Conservation (phyloP, 768 basidiomycete species). For the Suillus placidus region DNA sequence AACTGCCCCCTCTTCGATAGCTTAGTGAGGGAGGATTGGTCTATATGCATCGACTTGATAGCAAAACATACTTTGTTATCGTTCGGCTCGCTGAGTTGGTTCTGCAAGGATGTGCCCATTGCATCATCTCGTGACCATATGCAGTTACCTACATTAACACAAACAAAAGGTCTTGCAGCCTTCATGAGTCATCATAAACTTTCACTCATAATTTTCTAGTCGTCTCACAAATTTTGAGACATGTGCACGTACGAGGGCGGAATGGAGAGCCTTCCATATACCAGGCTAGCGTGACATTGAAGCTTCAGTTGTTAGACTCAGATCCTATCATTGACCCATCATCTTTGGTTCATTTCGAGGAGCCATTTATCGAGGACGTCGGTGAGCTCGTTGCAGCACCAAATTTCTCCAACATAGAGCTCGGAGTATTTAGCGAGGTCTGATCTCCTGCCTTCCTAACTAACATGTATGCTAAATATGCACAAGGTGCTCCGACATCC, state of each 20-base stretch:
- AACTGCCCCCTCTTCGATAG: not conserved
- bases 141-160: slow-evolving; percentile 5
- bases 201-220: not conserved
- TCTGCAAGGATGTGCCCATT: slow-evolving; percentile 5
- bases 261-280: not conserved
- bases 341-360: not conserved
- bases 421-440: slow-evolving; percentile 1
- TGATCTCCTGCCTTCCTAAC: not conserved
- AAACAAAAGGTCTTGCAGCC: not conserved
- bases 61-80: not conserved
- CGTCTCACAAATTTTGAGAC: not conserved
- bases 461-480: not conserved
- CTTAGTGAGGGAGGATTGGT: slow-evolving; percentile 4
- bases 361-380: slow-evolving; percentile 1
- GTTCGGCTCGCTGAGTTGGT: not conserved
- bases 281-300: slow-evolving; percentile 7
- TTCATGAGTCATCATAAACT: not conserved
- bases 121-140: slow-evolving; percentile 2
- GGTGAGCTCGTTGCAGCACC: slow-evolving; percentile 7
- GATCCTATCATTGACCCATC: not conserved
- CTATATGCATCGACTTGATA: slow-evolving; percentile 4
- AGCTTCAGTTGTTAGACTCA: not conserved
- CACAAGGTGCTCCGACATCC: not conserved
- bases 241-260: not conserved
- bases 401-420: not conserved